Conservation (phyloP, 2,329 filamentous ascomycete genomes). For the Pseudogymnoascus pannorum region DNA sequence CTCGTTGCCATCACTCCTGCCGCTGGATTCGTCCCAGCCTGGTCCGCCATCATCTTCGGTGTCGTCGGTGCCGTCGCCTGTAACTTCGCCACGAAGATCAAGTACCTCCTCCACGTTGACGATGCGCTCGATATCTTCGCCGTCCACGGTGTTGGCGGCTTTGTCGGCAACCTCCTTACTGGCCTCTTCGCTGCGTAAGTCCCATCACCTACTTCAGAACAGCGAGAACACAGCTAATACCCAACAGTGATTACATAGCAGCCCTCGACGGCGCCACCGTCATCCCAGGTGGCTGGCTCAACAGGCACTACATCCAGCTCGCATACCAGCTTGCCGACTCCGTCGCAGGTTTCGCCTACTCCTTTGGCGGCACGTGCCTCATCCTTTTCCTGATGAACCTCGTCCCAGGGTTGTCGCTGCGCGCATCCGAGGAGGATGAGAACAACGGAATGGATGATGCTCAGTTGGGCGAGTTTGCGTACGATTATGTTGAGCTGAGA, state of each 20-base stretch:
- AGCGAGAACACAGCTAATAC: neutral
- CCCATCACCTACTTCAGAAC: neutral
- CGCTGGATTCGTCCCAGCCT: conserved; percentile 75
- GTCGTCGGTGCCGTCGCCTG: conserved; percentile 67
- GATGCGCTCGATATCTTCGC: conserved; percentile 87
- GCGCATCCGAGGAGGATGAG: conserved; percentile 70
- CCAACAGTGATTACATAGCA: conserved; percentile 60
- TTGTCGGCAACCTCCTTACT: conserved; percentile 73
- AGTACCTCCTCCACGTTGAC: conserved; percentile 73
- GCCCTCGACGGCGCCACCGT: conserved; percentile 62
- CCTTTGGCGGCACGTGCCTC: conserved; percentile 67
- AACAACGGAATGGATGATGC: conserved; percentile 80
- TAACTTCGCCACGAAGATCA: conserved; percentile 88
- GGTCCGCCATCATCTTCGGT: conserved; percentile 76
- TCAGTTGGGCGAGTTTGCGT: conserved; percentile 91
- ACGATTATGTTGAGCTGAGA: conserved; percentile 55
- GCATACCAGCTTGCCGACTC: conserved; percentile 81
- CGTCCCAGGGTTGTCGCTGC: conserved; percentile 67
- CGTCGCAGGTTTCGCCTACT: conserved; percentile 66
- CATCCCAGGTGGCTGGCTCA: conserved; percentile 74
- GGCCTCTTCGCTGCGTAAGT: conserved; percentile 65
- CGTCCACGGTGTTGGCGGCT: conserved; percentile 69
- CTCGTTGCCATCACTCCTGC: conserved; percentile 84
- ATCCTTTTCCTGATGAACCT: conserved; percentile 77
- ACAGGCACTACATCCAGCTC: conserved; percentile 76